Percentiles rank a stretch among this genome's conserved stretches.
These are phyloP conservation scores for Venturia pyrina DNA, from an alignment of 2,329 filamentous ascomycete species.

Conservation along the genomic window DNA sequence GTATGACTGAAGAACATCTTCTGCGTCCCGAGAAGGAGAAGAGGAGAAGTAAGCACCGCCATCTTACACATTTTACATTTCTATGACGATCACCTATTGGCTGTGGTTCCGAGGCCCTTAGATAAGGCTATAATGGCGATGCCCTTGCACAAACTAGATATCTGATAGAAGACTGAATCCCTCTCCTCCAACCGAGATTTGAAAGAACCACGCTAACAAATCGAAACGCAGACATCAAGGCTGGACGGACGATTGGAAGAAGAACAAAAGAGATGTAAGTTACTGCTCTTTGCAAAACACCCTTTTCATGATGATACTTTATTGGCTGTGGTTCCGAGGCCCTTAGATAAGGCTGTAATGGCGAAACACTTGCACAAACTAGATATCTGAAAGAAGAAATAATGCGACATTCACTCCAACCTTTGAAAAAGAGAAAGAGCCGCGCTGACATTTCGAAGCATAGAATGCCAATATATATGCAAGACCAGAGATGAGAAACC, in stretches of 20 bases:
- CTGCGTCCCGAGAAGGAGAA: neutral
- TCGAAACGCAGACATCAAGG: neutral
- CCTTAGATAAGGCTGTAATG: conserved; percentile 1
- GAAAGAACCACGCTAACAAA: neutral
- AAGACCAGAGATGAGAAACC: neutral
- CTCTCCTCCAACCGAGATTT: neutral
- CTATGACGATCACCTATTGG: conserved; percentile 4
- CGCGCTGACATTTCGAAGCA: neutral
- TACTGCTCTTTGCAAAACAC: neutral
- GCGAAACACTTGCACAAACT: conserved; percentile 1
- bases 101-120: conserved; percentile 5
- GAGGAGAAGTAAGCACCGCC: neutral
- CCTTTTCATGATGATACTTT: neutral
- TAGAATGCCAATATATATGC: neutral
- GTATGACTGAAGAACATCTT: neutral
- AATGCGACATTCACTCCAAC: neutral
- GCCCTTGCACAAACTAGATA: conserved; percentile 5
- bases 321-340: neutral
- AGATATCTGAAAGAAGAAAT: neutral
- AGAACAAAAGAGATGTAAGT: neutral
- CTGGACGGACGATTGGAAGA: neutral
- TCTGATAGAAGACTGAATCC: neutral
- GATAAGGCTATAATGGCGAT: conserved; percentile 6
- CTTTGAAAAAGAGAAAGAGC: neutral
- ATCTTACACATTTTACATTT: neutral